Percentiles rank a stretch among this genome's conserved stretches.
Evolutionary conservation across 1,284 basidiomycete genomes (phyloP).

Genomic region (Ceratobasidium sp.): DNA sequence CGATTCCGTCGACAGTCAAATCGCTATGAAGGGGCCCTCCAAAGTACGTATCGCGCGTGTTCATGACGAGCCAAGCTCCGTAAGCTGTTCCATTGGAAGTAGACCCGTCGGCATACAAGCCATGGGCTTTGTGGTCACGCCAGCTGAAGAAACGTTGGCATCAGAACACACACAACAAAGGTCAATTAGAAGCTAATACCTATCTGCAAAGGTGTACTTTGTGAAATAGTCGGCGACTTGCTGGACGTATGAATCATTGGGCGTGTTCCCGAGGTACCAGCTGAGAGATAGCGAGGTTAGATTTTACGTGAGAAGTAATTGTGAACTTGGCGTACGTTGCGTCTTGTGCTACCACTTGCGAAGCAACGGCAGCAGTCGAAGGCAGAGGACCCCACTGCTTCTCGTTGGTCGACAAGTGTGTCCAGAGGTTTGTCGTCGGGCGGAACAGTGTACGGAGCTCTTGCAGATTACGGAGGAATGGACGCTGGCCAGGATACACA

Average conservation of each 20-base stretch:
- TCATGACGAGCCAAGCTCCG: constrained; percentile 47
- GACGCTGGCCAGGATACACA: too few species aligned
- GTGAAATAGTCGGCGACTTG: constrained; percentile 46
- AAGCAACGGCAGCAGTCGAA: constrained; percentile 42
- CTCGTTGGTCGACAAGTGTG: constrained; percentile 44
- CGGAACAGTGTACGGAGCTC: constrained; percentile 43
- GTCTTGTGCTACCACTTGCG: constrained; percentile 45
- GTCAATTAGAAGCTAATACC: constrained; percentile 43
- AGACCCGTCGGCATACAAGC: constrained; percentile 46
- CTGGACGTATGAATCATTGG: constrained; percentile 42
- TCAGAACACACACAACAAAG: neutral
- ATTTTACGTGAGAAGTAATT: neutral
- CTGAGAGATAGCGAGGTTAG: neutral
- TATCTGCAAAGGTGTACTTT: constrained; percentile 45
- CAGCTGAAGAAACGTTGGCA: constrained; percentile 11
- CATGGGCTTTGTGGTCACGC: constrained; percentile 41
- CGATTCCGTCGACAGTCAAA: constrained; percentile 45
- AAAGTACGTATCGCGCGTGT: constrained; percentile 46
- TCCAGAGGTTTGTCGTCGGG: constrained; percentile 44
- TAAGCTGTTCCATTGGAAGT: constrained; percentile 42
- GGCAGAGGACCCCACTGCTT: constrained; percentile 43
- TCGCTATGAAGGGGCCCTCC: constrained; percentile 46
- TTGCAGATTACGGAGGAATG: constrained; percentile 43
- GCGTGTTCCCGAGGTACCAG: constrained; percentile 45
- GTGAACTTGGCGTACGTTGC: constrained; percentile 41